These are phyloP conservation scores for Zygoascus hellenicus DNA, from an alignment of 1,139 yeast genomes.

Conservation along the genomic window DNA sequence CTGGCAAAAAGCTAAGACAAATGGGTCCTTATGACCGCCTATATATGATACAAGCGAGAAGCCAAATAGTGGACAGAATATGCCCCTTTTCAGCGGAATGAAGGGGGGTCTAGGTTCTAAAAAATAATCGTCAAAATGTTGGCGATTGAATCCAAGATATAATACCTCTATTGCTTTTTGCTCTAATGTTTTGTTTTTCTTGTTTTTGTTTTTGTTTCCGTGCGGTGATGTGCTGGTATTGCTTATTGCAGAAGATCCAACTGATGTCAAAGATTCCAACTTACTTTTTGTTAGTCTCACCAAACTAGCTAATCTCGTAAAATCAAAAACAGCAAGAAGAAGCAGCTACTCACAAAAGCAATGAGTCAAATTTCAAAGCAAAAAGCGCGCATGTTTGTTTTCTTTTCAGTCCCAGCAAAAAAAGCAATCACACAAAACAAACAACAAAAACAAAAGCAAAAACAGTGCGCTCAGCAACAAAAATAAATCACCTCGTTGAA, in stretches of 20 bases:
- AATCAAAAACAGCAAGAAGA: slow-evolving; percentile 3
- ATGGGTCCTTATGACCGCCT: neutral
- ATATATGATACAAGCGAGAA: neutral
- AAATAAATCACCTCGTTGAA: too few species aligned
- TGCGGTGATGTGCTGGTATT: too few species aligned
- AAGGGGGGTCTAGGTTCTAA: slow-evolving; percentile 1
- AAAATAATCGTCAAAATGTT: neutral
- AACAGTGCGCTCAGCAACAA: too few species aligned
- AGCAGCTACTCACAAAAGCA: neutral
- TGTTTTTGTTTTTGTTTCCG: neutral
- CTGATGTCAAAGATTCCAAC: neutral
- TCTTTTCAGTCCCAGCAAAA: neutral
- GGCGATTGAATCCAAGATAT: slow-evolving; percentile 6
- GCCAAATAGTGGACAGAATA: neutral
- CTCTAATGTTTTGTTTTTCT: neutral
- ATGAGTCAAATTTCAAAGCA: neutral
- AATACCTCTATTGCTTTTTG: neutral
- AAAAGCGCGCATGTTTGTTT: too few species aligned
- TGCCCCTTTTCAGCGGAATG: slow-evolving; percentile 5
- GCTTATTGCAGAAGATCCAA: too few species aligned
- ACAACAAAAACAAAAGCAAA: neutral
- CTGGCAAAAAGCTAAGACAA: neutral
- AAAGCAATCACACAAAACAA: neutral
- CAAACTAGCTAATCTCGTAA: slow-evolving; percentile 5
- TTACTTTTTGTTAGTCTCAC: neutral